Percentiles rank a stretch among this genome's conserved stretches.
Evolutionary conservation across 345 rosid species (phyloP).

Genomic region (Syzygium aqueum): DNA sequence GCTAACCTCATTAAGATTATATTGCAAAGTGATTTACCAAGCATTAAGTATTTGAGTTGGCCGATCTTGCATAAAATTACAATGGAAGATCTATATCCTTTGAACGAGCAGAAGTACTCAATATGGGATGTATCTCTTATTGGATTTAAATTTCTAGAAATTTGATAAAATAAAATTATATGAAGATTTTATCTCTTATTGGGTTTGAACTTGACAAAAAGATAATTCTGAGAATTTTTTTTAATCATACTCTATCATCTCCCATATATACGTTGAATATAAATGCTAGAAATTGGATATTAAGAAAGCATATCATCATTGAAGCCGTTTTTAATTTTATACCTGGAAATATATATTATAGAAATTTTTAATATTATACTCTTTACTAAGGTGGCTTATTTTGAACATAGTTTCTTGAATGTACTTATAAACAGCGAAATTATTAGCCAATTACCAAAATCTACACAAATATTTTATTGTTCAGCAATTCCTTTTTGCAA

Average conservation of each 20-base stretch:
- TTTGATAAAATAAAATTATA: no score
- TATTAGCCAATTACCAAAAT: no score
- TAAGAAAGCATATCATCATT: no score
- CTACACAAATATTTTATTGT: no score
- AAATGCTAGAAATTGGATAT: neutral
- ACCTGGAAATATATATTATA: no score
- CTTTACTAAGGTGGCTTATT: no score
- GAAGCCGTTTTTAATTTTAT: no score
- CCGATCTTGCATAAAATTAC: neutral
- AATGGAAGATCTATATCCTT: neutral
- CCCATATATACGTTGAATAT: neutral
- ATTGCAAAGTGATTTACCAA: neutral
- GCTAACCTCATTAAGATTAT: neutral
- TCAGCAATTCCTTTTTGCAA: no score
- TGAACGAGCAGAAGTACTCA: neutral
- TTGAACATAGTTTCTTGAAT: no score
- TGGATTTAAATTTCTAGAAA: no score
- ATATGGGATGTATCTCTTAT: neutral
- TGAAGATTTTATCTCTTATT: neutral
- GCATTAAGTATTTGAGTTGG: neutral
- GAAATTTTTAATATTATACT: no score
- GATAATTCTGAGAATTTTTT: neutral
- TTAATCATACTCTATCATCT: neutral
- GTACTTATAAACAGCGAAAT: no score
- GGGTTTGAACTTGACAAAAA: neutral